These are phyloP conservation scores for Trichoderma asperellum DNA, from an alignment of 2,329 filamentous ascomycete species.

Conservation along the genomic window DNA sequence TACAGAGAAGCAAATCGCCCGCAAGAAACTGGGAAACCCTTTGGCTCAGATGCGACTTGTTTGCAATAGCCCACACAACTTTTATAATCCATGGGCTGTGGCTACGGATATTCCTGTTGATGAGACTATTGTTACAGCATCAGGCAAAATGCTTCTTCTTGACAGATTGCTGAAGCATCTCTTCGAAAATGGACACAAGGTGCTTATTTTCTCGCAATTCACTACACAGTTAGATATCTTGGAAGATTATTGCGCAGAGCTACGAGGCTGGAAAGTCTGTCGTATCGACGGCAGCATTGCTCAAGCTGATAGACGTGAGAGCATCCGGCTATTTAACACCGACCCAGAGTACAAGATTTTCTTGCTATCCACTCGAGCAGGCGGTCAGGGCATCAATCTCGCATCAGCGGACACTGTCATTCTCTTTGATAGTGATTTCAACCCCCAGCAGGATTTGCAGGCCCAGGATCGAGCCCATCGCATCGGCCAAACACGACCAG, in stretches of 20 bases:
- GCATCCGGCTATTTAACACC: conserved; percentile 75
- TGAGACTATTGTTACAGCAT: conserved; percentile 80
- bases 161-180: conserved; percentile 81
- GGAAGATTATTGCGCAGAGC: conserved; percentile 77
- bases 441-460: conserved; percentile 95
- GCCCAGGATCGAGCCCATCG: conserved; percentile 94
- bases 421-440: conserved; percentile 87
- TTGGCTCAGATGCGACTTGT: conserved; percentile 89
- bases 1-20: conserved; percentile 77
- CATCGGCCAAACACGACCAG: conserved; percentile 89
- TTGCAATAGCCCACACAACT: conserved; percentile 94
- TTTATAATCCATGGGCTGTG: conserved; percentile 85
- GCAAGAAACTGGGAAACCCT: conserved; percentile 91
- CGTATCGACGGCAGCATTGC: conserved; percentile 89
- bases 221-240: conserved; percentile 91
- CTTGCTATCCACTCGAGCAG: conserved; percentile 85
- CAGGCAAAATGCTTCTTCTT: conserved; percentile 93
- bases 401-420: conserved; percentile 91
- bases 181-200: conserved; percentile 77
- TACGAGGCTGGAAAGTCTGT: conserved; percentile 79
- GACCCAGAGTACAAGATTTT: conserved; percentile 73
- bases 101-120: conserved; percentile 66
- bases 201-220: conserved; percentile 96
- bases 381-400: conserved; percentile 94
- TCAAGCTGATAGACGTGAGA: conserved; percentile 69